These are phyloP conservation scores for Actinomortierella wolfii DNA, from an alignment of 371 early-diverging fungal genomes.

Conservation along the genomic window DNA sequence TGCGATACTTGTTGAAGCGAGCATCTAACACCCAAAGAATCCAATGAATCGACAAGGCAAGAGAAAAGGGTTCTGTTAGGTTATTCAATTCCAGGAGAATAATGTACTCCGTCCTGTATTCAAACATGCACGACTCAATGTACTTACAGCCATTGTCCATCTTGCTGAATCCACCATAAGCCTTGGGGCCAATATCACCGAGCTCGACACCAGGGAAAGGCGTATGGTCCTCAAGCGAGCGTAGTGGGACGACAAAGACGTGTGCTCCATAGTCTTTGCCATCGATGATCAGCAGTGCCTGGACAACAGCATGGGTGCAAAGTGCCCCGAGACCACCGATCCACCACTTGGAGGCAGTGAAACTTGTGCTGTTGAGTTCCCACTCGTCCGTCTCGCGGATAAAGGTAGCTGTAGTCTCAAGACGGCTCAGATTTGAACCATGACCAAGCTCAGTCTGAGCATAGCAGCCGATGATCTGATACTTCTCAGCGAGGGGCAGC, in stretches of 20 bases:
- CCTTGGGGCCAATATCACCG: conserved; percentile 90
- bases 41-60: conserved; percentile 43
- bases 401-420: conserved; percentile 91
- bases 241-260: conserved; percentile 84
- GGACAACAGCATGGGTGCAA: conserved; percentile 79
- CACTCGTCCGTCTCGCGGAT: conserved; percentile 80
- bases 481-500: conserved; percentile 71
- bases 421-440: conserved; percentile 75
- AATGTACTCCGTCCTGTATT: conserved; percentile 53
- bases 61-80: no score
- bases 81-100: conserved; percentile 76
- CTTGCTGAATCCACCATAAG: conserved; percentile 70
- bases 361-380: conserved; percentile 82
- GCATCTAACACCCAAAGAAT: conserved; percentile 21
- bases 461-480: conserved; percentile 85
- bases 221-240: conserved; percentile 74
- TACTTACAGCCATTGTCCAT: conserved; percentile 83
- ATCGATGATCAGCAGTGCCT: conserved; percentile 78
- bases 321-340: conserved; percentile 72
- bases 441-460: conserved; percentile 76
- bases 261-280: conserved; percentile 82
- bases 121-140: no score
- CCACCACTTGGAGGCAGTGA: conserved; percentile 89
- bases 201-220: conserved; percentile 81
- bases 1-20: conserved; percentile 55